Evolutionary conservation across 2,329 filamentous ascomycete species (phyloP), one percentile per base, ranked within the genome.

Genomic region (Aaosphaeria arxii): DNA sequence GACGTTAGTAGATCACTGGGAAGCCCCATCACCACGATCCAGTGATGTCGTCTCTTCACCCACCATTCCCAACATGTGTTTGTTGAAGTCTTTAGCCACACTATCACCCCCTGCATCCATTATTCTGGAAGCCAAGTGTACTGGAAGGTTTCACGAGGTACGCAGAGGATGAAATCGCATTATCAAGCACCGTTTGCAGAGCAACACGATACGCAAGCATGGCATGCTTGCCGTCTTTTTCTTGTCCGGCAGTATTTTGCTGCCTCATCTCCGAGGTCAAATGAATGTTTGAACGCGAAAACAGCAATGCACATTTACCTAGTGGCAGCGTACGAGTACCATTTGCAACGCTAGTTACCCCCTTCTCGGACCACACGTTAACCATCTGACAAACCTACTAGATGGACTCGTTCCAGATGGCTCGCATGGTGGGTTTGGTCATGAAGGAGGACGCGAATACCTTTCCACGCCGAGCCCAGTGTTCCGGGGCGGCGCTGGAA

Each of bases 331-430:
- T 63, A 4, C 46, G 39, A 5, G 58, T 54, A 42, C 72, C 48
- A 7, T 63, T 6, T 57, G 52, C 11, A 49, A 51, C 3, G 54
- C 48, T 11, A 36, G 49, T 7, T 43, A 36, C 4, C 58, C 48
- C 7, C 9, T 30, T 6, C 42, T 53, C 17, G 7, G 40, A 31
- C 55, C 50, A 57, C n/a, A 30, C 43, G 5, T 43, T 36, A n/a
- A 54, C 33, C 41, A 53, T 17, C 7, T 50, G 35, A 30, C 42
- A 38, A 0, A 84, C 78, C 70, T 90, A 86, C 38, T 70, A 66
- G 50, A 85, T 73, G 1, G 77, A 75, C 61, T 87, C 82, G 11
- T 71, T 69, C 69, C 83, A 87, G 3, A 76, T 72, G 6, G 68
- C 47, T 4, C 47, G 51, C 43, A 68, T 72, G 44, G 64, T 71